phyloP scores from a whole-genome alignment of 495 filamentous ascomycete genomes.

The Evernia prunastri region DNA sequence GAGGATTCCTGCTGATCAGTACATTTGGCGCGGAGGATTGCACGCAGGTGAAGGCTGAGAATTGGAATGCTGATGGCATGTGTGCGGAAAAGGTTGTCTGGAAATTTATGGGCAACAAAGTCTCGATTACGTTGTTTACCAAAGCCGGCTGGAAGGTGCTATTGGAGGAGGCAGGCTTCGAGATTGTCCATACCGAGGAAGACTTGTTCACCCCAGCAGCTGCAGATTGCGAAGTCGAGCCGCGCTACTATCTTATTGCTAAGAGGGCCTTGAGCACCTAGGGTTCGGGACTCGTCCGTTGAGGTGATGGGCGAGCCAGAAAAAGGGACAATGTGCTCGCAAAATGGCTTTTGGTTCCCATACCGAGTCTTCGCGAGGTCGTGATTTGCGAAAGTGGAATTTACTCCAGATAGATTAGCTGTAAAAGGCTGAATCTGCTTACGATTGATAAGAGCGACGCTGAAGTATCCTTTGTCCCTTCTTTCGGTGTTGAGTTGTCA shows the following conservation, averaged over 20 bases:
- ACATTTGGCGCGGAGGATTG: constrained; percentile 22
- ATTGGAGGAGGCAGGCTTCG: constrained; percentile 26
- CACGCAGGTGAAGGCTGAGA: constrained; percentile 2
- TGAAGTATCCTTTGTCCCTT: too few species aligned
- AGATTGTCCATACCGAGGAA: constrained; percentile 18
- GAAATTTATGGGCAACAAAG: constrained; percentile 16
- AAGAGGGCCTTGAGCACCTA: not conserved
- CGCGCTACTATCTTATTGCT: constrained; percentile 20
- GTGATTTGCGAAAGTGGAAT: too few species aligned
- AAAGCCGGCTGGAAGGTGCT: constrained; percentile 20
- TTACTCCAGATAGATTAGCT: too few species aligned
- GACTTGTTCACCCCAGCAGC: constrained; percentile 13
- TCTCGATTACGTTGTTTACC: constrained; percentile 17
- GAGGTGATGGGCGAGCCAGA: not conserved
- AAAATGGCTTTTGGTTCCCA: too few species aligned
- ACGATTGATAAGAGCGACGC: too few species aligned
- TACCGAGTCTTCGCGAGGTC: too few species aligned
- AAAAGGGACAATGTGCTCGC: too few species aligned
- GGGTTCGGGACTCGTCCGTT: not conserved
- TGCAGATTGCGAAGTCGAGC: constrained; percentile 7
- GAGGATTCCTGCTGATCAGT: constrained; percentile 16
- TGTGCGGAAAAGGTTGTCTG: constrained; percentile 19
- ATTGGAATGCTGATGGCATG: constrained; percentile 22
- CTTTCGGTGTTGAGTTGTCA: too few species aligned
- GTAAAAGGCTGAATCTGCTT: too few species aligned